Base-by-base conservation (phyloP, 495 filamentous ascomycete genomes). In the Lophiostoma macrostomum region DNA sequence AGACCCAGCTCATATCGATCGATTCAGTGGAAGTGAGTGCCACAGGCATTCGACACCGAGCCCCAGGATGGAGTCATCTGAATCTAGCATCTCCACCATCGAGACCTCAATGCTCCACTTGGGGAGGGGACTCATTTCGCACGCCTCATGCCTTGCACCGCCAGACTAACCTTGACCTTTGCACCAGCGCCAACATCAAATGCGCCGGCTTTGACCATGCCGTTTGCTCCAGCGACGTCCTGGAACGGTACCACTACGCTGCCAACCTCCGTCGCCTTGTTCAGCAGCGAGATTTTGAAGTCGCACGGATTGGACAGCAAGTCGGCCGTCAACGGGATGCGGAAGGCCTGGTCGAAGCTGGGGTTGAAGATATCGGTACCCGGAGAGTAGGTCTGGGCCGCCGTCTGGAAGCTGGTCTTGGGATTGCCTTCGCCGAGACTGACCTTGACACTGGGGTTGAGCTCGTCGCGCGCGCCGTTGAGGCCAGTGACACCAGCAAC, bases 331-430 rank as follows among this genome's bases (percentile, higher is more conserved):
- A 73, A 8, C 3, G 67, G 64, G 36, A 75, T 60, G 19, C 56
- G 51, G 61, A 71, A 73, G 7, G 58, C 56, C 41, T 66, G 60
- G 45, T 73, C 68, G 35, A 69, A 75, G 2, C 64, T 58, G n/a
- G 72, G 71, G 50, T 75, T 75, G 59, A 63, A 63, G 40, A 75
- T 68, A 48, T 75, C 72, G 19, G 53, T 42, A 2, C 72, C 72
- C 0, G 71, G 69, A 1, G 61, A 49, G 58, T 75, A 67, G 1
- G 58, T 35, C 62, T 71, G 69, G 38, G 68, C 58, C 6, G 45
- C 63, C 11, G 71, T 73, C 36, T 61, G 56, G 64, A 71, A 73
- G n/a, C n/a, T n/a, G n/a, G 7, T 50, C 23, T 37, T 67, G 58
- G 1, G n/a, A n/a, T n/a, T n/a, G n/a, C n/a, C n/a, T n/a, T 35